A percentile compares a stretch with the other conserved stretches of the same genome.
These are phyloP conservation scores for Litchi chinensis DNA, from an alignment of 345 rosid species.

Conservation along the genomic window DNA sequence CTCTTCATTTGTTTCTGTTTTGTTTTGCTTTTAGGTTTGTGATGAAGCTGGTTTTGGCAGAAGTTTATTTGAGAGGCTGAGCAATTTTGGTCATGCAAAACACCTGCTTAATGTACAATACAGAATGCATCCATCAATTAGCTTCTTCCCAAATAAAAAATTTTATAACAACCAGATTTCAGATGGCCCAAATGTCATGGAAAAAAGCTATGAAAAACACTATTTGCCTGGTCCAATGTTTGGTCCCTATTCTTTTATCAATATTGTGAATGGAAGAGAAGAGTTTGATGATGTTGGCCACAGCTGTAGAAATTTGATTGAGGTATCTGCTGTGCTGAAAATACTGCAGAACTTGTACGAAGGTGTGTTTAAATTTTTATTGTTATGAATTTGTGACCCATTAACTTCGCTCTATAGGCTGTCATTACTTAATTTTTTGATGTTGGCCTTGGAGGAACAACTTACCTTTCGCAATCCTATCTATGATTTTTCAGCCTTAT, in stretches of 20 bases:
- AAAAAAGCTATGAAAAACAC: slow-evolving; percentile 28
- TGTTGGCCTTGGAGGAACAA: neutral
- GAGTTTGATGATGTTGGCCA: slow-evolving; percentile 19
- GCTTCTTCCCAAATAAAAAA: slow-evolving; percentile 51
- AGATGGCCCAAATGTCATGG: slow-evolving; percentile 50
- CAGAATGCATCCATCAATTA: slow-evolving; percentile 79
- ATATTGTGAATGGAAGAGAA: slow-evolving; percentile 44
- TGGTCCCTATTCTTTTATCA: slow-evolving; percentile 52
- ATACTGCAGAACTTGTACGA: slow-evolving; percentile 34
- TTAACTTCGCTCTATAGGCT: neutral
- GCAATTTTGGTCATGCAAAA: slow-evolving; percentile 39
- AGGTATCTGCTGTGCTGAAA: slow-evolving; percentile 40
- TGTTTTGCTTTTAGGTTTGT: slow-evolving; percentile 32
- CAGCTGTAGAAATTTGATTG: slow-evolving; percentile 42
- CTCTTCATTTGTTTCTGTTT: neutral
- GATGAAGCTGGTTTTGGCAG: slow-evolving; percentile 47
- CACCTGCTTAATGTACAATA: slow-evolving; percentile 61
- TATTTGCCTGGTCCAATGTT: slow-evolving; percentile 46
- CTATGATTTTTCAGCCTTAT: too few species aligned
- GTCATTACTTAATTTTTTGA: neutral
- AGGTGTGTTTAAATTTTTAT: slow-evolving; percentile 27
- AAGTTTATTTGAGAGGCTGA: slow-evolving; percentile 72
- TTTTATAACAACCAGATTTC: slow-evolving; percentile 48
- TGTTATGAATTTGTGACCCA: neutral
- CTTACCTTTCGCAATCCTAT: too few species aligned